Percentiles rank a stretch among this genome's conserved stretches.
Evolutionary conservation across 768 basidiomycete species (phyloP).

Genomic region (Boletus rubescentipes): DNA sequence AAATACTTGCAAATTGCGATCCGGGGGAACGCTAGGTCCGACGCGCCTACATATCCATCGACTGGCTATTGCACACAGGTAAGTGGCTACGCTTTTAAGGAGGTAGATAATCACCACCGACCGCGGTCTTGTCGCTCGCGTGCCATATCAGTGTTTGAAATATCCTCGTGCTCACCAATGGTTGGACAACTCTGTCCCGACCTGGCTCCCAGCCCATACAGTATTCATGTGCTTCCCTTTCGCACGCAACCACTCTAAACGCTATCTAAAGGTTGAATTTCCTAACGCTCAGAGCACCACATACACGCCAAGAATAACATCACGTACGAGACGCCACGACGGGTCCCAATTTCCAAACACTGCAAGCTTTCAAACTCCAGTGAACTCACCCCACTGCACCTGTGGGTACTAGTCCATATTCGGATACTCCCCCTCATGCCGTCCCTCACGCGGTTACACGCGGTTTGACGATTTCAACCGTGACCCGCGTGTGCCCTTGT

Average conservation of each 20-base stretch:
- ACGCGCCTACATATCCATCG: background rate
- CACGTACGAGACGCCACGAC: background rate
- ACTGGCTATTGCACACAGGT: background rate
- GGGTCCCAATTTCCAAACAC: constrained; percentile 1
- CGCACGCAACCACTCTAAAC: constrained; percentile 13
- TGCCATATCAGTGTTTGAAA: background rate
- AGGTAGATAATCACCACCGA: background rate
- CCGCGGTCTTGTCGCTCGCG: background rate
- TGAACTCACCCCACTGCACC: background rate
- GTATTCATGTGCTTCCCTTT: constrained; percentile 1
- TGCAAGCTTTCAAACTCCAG: background rate
- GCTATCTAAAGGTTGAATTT: constrained; percentile 9
- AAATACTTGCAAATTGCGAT: background rate
- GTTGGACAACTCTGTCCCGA: background rate
- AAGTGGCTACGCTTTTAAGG: background rate
- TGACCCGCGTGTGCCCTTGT: background rate
- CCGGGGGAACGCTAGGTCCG: background rate
- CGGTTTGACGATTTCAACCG: background rate
- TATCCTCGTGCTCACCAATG: background rate
- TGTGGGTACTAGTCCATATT: background rate
- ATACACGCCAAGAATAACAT: background rate
- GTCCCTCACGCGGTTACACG: background rate
- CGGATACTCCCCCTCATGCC: background rate
- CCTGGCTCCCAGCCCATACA: constrained; percentile 4
- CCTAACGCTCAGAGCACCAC: background rate